These are phyloP conservation scores for Boletus reticulatus DNA, from an alignment of 768 basidiomycete species.

Conservation along the genomic window DNA sequence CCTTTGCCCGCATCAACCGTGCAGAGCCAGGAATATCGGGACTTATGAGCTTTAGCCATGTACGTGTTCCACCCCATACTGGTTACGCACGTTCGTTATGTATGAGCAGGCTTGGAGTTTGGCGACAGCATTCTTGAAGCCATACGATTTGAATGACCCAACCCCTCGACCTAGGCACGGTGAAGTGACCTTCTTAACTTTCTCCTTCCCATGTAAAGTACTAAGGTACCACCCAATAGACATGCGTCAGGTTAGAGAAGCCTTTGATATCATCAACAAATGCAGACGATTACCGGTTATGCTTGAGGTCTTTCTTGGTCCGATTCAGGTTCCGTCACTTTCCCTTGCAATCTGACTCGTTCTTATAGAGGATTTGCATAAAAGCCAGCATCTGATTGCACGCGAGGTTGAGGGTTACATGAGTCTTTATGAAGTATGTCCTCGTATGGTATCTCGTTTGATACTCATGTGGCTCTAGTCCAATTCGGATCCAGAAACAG, in stretches of 20 bases:
- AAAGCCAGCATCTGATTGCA: slow-evolving; percentile 55
- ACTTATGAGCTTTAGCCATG: slow-evolving; percentile 63
- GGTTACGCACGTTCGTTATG: background rate
- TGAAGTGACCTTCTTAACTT: slow-evolving; percentile 7
- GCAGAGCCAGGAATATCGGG: slow-evolving; percentile 60
- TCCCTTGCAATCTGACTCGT: background rate
- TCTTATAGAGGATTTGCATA: slow-evolving; percentile 57
- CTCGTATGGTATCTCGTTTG: background rate
- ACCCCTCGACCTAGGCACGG: slow-evolving; percentile 30
- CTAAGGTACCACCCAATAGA: slow-evolving; percentile 34
- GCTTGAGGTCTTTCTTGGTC: slow-evolving; percentile 72
- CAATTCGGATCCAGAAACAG: slow-evolving; percentile 44
- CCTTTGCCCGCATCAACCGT: slow-evolving; percentile 62
- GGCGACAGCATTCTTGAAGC: slow-evolving; percentile 52
- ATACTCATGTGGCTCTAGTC: slow-evolving; percentile 33
- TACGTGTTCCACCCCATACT: slow-evolving; percentile 19
- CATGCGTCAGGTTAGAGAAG: slow-evolving; percentile 47
- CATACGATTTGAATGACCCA: slow-evolving; percentile 48
- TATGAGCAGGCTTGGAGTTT: slow-evolving; percentile 57
- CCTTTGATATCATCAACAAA: slow-evolving; percentile 58
- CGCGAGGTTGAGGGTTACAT: slow-evolving; percentile 60
- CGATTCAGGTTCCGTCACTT: slow-evolving; percentile 15
- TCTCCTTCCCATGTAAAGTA: background rate
- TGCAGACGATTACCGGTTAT: slow-evolving; percentile 60
- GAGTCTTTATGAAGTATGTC: slow-evolving; percentile 57